Conservation (phyloP, 164 flowering plant genomes). For the Piper longum region DNA sequence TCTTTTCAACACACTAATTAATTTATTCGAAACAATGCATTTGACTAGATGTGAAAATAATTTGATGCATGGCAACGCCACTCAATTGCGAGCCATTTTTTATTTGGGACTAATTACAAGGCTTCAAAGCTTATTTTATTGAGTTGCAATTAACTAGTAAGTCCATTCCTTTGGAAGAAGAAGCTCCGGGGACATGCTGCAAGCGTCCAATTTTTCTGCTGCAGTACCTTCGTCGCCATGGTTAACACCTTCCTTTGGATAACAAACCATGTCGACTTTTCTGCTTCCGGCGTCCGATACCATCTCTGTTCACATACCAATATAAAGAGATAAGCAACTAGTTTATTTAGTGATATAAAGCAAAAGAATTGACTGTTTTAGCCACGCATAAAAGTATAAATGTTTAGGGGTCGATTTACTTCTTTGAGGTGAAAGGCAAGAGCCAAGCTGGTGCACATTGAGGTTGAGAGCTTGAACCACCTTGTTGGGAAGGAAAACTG, state of each 20-base stretch:
- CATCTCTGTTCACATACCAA: background rate
- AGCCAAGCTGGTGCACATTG: slow-evolving; percentile 49
- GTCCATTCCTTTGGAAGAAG: slow-evolving; percentile 88
- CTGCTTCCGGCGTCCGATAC: background rate
- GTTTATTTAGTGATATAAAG: no score
- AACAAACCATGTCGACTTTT: background rate
- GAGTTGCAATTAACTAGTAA: slow-evolving; percentile 25
- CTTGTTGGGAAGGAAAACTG: slow-evolving; percentile 62
- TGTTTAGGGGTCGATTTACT: slow-evolving; percentile 13
- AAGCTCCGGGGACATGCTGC: slow-evolving; percentile 33
- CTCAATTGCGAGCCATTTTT: no score
- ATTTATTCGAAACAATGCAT: no score
- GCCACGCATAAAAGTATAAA: background rate
- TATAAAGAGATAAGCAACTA: slow-evolving; percentile 16
- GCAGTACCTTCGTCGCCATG: background rate
- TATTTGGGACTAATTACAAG: no score
- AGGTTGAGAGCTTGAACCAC: slow-evolving; percentile 81
- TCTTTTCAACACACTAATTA: no score
- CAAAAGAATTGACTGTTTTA: background rate
- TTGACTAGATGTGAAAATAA: no score
- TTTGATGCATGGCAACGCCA: no score
- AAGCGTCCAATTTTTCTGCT: background rate
- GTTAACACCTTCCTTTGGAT: background rate
- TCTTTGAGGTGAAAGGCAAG: slow-evolving; percentile 28
- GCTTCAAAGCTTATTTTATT: background rate